phyloP scores from a whole-genome alignment of 2,329 filamentous ascomycete genomes.

The Hypomyces rosellus region DNA sequence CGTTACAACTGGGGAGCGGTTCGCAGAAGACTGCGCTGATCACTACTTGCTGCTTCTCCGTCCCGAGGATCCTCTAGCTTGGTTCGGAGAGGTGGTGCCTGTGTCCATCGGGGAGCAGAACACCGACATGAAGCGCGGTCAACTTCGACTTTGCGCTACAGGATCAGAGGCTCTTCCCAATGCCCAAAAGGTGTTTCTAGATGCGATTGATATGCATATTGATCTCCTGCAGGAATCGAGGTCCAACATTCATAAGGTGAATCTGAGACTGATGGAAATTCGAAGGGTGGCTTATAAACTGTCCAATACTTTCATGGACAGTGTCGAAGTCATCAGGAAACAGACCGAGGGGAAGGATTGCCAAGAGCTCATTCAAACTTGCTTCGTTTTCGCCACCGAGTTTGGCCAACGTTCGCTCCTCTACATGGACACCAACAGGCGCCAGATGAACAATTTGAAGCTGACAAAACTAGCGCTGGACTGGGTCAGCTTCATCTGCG shows the following conservation, averaged over 20 bases:
- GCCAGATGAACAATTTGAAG: constrained; percentile 96
- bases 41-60: constrained; percentile 75
- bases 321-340: constrained; percentile 83
- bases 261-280: constrained; percentile 84
- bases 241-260: constrained; percentile 89
- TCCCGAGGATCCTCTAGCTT: constrained; percentile 70
- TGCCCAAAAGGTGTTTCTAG: constrained; percentile 71
- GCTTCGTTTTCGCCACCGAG: constrained; percentile 97
- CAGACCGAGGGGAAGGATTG: constrained; percentile 81
- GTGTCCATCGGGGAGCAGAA: constrained; percentile 69
- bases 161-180: constrained; percentile 74
- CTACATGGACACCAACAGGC: constrained; percentile 91
- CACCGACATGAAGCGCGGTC: constrained; percentile 78
- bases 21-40: constrained; percentile 66
- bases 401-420: constrained; percentile 92
- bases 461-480: constrained; percentile 88
- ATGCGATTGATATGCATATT: constrained; percentile 75
- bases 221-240: constrained; percentile 87
- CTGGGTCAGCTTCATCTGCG: constrained; percentile 97
- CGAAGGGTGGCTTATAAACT: constrained; percentile 94
- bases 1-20: constrained; percentile 51
- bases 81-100: constrained; percentile 72
- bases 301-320: constrained; percentile 98
- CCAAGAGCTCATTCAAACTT: constrained; percentile 94
- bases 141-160: constrained; percentile 81